Evolutionary conservation across 352 stramenopile species (phyloP).

Genomic region (Blastocystis hominis): DNA sequence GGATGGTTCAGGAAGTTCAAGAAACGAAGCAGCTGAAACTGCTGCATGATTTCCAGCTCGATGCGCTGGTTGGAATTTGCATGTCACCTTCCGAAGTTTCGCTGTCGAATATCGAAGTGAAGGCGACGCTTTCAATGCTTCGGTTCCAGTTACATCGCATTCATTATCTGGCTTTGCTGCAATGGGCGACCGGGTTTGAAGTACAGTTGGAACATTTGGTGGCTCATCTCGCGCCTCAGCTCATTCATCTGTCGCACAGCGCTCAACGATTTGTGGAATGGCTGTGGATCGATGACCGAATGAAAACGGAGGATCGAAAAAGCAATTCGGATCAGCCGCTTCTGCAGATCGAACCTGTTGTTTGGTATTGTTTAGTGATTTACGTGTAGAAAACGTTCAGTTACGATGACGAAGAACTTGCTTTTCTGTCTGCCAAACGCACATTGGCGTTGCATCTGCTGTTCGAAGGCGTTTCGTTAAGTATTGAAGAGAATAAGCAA

Average conservation of each 20-base stretch:
- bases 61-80: not conserved
- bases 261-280: not conserved
- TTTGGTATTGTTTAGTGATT: too few relatives aligned
- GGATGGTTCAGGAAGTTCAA: not conserved
- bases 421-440: not conserved
- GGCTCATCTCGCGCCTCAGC: not conserved
- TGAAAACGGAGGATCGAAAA: not conserved
- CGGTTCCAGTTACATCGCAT: not conserved
- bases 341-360: not conserved
- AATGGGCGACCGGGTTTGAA: not conserved
- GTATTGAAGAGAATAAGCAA: not conserved
- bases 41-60: not conserved
- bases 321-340: not conserved
- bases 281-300: not conserved
- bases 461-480: not conserved
- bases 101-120: not conserved
- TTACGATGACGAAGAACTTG: not conserved
- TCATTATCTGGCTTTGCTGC: not conserved
- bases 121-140: not conserved
- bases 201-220: not conserved
- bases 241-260: not conserved
- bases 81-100: constrained; percentile 1
- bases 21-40: not conserved
- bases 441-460: not conserved
- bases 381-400: too few relatives aligned